Conservation (phyloP, 495 filamentous ascomycete genomes). For the Podospora anserina region DNA sequence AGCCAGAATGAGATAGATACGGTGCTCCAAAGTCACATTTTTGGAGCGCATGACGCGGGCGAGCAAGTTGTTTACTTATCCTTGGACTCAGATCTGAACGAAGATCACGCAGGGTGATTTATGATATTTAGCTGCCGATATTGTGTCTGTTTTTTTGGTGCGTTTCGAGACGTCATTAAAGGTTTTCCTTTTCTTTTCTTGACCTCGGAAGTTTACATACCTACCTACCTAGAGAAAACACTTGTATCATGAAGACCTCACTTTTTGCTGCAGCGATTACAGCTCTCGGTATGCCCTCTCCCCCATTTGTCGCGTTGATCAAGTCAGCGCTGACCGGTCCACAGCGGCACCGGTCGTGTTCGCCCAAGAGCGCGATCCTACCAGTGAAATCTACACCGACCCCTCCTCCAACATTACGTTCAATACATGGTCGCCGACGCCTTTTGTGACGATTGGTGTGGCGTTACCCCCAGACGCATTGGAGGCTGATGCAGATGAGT, state of each 20-base stretch:
- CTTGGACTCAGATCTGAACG: not conserved
- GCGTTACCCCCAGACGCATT: conserved; percentile 49
- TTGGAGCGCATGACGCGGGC: not conserved
- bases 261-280: not conserved
- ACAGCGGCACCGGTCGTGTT: not conserved
- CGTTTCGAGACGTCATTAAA: not conserved
- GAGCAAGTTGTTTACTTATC: not conserved
- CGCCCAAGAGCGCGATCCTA: conserved; percentile 13
- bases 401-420: conserved; percentile 38
- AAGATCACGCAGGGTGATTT: not conserved
- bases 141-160: not conserved
- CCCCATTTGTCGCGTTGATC: not conserved
- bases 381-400: conserved; percentile 32
- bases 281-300: not conserved
- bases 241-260: not conserved
- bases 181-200: not conserved
- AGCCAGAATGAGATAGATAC: not conserved
- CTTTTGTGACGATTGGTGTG: conserved; percentile 48
- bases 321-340: not conserved
- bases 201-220: not conserved
- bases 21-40: not conserved
- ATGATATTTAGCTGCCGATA: not conserved
- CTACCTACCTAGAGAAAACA: not conserved
- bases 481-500: conserved; percentile 48
- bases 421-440: conserved; percentile 30